phyloP scores from a whole-genome alignment of 1,284 basidiomycete species.

The Sporisorium graminicola region DNA sequence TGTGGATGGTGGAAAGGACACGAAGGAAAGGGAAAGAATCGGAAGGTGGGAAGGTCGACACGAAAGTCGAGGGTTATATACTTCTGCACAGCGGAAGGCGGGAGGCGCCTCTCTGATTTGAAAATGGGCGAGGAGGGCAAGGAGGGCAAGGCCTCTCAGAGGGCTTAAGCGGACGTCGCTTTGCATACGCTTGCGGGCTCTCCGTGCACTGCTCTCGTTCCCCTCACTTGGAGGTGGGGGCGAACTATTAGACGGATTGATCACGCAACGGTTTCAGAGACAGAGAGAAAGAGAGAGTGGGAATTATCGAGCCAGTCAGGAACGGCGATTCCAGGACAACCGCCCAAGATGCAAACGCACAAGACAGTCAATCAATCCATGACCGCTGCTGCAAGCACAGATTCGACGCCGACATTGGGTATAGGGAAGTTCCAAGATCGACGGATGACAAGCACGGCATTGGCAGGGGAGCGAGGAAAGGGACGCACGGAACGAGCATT shows the following conservation, averaged over 20 bases:
- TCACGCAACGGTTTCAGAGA: neutral
- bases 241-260: no score
- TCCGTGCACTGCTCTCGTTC: neutral
- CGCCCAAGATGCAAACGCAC: neutral
- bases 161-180: slow-evolving; percentile 2
- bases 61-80: neutral
- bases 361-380: no score
- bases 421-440: neutral
- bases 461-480: neutral
- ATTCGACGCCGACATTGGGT: neutral
- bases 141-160: neutral
- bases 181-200: neutral
- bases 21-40: neutral
- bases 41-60: neutral
- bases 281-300: no score
- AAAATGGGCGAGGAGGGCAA: neutral
- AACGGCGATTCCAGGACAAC: slow-evolving; percentile 1
- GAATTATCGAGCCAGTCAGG: neutral
- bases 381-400: neutral
- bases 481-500: no score
- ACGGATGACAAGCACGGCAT: neutral
- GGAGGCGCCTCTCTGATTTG: neutral
- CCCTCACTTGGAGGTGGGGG: neutral
- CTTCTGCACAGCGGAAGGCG: neutral
- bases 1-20: neutral